Percentiles rank a stretch among this genome's conserved stretches.
Conservation (phyloP, 75 land plant genomes). For the Sequoia sempervirens region DNA sequence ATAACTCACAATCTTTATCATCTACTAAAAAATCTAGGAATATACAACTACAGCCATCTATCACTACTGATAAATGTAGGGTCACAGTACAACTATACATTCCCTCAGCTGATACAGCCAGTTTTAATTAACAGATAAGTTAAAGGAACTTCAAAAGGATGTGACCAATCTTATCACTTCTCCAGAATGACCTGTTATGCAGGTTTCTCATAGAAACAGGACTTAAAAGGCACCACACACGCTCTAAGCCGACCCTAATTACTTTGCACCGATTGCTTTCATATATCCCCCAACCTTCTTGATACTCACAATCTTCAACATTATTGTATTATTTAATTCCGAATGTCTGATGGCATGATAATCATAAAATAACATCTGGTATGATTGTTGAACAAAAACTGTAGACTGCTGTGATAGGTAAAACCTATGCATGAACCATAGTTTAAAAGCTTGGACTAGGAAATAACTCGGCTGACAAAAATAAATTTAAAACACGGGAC, state of each 20-base stretch:
- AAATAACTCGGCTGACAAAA: too few relatives aligned
- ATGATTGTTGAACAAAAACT: too few relatives aligned
- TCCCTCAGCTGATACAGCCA: background rate
- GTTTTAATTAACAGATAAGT: background rate
- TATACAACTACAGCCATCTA: background rate
- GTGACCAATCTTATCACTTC: background rate
- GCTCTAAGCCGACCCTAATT: background rate
- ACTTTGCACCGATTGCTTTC: background rate
- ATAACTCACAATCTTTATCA: background rate
- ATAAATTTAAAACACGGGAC: too few relatives aligned
- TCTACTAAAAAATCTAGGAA: background rate
- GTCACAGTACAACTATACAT: background rate
- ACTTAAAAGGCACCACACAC: background rate
- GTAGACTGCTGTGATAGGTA: too few relatives aligned
- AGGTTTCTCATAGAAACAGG: background rate
- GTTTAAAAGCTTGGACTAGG: too few relatives aligned
- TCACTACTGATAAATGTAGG: background rate
- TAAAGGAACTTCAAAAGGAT: background rate
- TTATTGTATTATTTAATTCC: too few relatives aligned
- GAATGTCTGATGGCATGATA: background rate
- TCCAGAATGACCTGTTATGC: background rate
- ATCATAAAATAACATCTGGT: too few relatives aligned
- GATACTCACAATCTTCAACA: background rate
- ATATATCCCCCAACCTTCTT: background rate
- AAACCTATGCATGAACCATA: background rate